Conservation (phyloP, 78 protist species). For the Tieghemostelium lacteum region DNA sequence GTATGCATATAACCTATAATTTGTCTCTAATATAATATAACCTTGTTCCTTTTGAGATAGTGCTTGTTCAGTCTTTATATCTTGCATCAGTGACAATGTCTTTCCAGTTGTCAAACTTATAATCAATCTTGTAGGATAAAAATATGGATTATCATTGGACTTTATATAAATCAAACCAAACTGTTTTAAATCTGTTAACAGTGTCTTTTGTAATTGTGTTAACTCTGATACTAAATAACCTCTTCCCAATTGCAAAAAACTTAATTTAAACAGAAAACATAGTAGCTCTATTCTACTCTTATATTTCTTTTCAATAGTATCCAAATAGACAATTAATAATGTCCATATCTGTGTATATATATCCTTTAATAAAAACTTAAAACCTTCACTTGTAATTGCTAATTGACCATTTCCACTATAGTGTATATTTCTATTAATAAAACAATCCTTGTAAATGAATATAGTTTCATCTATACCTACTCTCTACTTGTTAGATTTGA, state of each 20-base stretch:
- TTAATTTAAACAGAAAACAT: conserved; percentile 18
- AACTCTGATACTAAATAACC: conserved; percentile 1
- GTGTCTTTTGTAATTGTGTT: background rate
- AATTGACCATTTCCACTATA: background rate
- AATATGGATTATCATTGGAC: background rate
- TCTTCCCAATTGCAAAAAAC: conserved; percentile 24
- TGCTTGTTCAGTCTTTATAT: conserved; percentile 1
- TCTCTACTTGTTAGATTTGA: conserved; percentile 35
- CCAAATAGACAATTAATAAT: conserved; percentile 35
- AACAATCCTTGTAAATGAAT: too few relatives aligned
- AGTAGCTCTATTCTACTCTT: conserved; percentile 5
- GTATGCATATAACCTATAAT: conserved; percentile 57
- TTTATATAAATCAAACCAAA: conserved; percentile 43
- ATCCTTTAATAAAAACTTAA: conserved; percentile 48
- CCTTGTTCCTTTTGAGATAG: conserved; percentile 31
- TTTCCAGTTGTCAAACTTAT: conserved; percentile 64
- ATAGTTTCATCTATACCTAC: too few relatives aligned
- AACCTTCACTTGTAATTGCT: conserved; percentile 59
- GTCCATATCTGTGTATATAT: conserved; percentile 68
- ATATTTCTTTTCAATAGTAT: background rate
- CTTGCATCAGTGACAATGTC: conserved; percentile 27
- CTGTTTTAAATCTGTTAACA: conserved; percentile 4
- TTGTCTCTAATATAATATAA: conserved; percentile 53
- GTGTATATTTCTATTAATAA: too few relatives aligned
- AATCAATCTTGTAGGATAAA: conserved; percentile 68